Conservation (phyloP, 164 flowering plant species). For the Tetrastigma voinierianum region DNA sequence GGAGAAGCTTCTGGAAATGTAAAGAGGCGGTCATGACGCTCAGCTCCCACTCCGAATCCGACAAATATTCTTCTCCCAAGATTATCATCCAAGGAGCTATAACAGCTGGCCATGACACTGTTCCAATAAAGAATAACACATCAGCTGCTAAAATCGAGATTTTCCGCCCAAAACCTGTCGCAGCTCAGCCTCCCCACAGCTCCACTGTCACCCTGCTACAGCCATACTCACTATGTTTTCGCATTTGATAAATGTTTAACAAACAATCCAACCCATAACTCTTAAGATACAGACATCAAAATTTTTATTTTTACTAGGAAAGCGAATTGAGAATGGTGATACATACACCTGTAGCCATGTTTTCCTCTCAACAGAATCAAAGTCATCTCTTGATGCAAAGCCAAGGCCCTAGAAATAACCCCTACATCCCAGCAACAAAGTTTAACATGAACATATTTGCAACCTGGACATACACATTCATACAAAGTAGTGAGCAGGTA, state of each 20-base stretch:
- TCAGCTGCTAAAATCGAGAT: constrained; percentile 68
- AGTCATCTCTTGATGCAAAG: constrained; percentile 91
- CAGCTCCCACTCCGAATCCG: constrained; percentile 88
- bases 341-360: constrained; percentile 60
- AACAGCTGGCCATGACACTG: constrained; percentile 74
- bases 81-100: constrained; percentile 61
- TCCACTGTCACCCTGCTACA: constrained; percentile 97
- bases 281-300: no score
- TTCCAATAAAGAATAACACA: constrained; percentile 66
- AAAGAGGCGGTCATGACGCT: constrained; percentile 97
- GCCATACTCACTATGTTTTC: constrained; percentile 93
- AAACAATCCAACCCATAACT: no score
- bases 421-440: constrained; percentile 37
- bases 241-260: not conserved
- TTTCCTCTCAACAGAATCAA: constrained; percentile 45
- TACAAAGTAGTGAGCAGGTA: no score
- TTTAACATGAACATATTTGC: not conserved
- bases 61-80: constrained; percentile 70
- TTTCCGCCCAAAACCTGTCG: constrained; percentile 63
- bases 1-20: constrained; percentile 93
- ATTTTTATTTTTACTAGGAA: no score
- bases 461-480: no score
- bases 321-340: not conserved
- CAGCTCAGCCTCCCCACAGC: constrained; percentile 89
- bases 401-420: constrained; percentile 89